A percentile compares a stretch with the other conserved stretches of the same genome.
These are phyloP conservation scores for Urtica urens DNA, from an alignment of 306 rosid genomes.

Conservation along the genomic window DNA sequence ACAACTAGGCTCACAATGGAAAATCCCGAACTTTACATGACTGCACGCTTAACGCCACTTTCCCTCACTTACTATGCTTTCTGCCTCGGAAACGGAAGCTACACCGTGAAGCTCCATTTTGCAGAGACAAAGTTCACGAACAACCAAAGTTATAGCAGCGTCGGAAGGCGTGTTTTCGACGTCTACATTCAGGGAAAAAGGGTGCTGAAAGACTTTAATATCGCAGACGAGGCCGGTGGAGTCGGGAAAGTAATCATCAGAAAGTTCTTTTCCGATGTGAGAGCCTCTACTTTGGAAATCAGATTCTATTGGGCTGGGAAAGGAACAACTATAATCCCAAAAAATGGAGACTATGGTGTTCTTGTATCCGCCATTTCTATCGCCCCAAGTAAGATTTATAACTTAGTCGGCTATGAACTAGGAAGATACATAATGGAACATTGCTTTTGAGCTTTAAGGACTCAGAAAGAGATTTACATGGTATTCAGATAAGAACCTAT, in stretches of 20 bases:
- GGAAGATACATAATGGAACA: too few relatives aligned
- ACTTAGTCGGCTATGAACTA: too few relatives aligned
- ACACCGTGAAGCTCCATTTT: conserved; percentile 30
- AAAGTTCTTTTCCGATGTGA: conserved; percentile 24
- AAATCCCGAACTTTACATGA: conserved; percentile 30
- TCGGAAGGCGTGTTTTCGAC: conserved; percentile 42
- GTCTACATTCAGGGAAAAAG: conserved; percentile 32
- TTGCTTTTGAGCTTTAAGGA: too few relatives aligned
- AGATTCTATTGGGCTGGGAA: conserved; percentile 55
- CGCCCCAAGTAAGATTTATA: conserved; percentile 23
- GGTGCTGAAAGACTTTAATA: conserved; percentile 41
- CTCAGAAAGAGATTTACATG: too few relatives aligned
- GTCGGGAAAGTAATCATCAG: conserved; percentile 25
- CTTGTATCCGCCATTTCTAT: conserved; percentile 53
- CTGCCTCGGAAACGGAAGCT: conserved; percentile 29
- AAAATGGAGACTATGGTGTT: conserved; percentile 41
- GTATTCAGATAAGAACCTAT: too few relatives aligned
- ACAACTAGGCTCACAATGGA: conserved; percentile 18
- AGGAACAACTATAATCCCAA: conserved; percentile 43
- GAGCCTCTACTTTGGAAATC: conserved; percentile 42
- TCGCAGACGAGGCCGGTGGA: conserved; percentile 46
- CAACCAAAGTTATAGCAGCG: conserved; percentile 17
- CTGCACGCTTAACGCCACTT: conserved; percentile 53
- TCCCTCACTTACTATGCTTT: conserved; percentile 37
- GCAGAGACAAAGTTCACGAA: conserved; percentile 25